phyloP scores from a whole-genome alignment of 768 basidiomycete genomes.

The Boletales sp. region DNA sequence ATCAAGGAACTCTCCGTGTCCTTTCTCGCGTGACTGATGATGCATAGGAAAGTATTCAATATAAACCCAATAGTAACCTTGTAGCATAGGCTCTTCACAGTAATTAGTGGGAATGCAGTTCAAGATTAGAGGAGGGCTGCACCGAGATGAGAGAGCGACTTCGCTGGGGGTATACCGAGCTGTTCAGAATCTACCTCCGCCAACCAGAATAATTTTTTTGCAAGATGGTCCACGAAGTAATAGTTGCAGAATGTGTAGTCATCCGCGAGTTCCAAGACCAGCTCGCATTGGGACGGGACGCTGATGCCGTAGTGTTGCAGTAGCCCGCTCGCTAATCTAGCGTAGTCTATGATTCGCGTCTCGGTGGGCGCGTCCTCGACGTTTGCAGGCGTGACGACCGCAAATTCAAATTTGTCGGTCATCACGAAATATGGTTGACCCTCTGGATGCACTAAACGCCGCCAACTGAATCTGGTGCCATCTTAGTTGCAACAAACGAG shows the following conservation, averaged over 20 bases:
- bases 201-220: constrained; percentile 49
- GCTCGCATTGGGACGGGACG: constrained; percentile 38
- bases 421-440: constrained; percentile 49
- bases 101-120: not conserved
- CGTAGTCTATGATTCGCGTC: constrained; percentile 36
- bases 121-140: constrained; percentile 10
- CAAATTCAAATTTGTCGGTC: constrained; percentile 18
- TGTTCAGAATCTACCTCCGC: constrained; percentile 39
- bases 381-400: constrained; percentile 50
- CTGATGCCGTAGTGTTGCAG: constrained; percentile 28
- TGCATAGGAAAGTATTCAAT: constrained; percentile 60
- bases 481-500: not conserved
- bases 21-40: constrained; percentile 33
- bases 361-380: constrained; percentile 37
- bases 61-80: constrained; percentile 48
- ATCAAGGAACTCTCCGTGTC: constrained; percentile 36
- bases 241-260: constrained; percentile 38
- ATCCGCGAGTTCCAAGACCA: constrained; percentile 44
- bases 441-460: constrained; percentile 49
- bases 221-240: constrained; percentile 48
- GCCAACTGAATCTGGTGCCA: constrained; percentile 33
- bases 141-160: constrained; percentile 49
- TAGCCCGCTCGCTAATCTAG: constrained; percentile 32
- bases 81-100: not conserved
- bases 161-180: constrained; percentile 38